Base-by-base conservation (phyloP, 768 basidiomycete genomes). In the Psilocybe cyanescens region DNA sequence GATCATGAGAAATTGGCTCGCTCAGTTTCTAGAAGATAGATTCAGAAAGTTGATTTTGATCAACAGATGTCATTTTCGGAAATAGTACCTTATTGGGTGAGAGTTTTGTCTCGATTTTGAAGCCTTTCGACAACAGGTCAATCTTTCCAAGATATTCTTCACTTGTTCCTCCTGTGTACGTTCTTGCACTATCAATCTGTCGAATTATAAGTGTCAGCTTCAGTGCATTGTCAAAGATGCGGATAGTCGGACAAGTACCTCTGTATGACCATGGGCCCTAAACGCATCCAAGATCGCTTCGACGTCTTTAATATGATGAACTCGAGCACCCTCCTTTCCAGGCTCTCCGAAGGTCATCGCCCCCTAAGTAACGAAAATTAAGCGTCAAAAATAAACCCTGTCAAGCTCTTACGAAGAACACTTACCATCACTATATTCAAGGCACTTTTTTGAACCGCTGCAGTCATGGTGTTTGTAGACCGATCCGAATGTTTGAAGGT, bases 31-130 rank as follows among this genome's bases (percentile, higher is more conserved):
- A n/a, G 14, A n/a, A 24, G 3, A 12, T 30, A 14, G 24, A 24
- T 24, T 24, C 24, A 24, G n/a, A 19, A 49, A 29, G 4, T 28
- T 44, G 8, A 41, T 6, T 54, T 7, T n/a, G 2, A 33, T 41
- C 41, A 44, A 44, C 4, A 44, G 11, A 44, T 24, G 24, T n/a
- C 11, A 37, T 33, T 24, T 8, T 48, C 9, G 29, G 30, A 30
- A 4, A 49, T 44, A 28, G 17, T 3, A 76, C 75, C 11, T 64
- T 58, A 48, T 62, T 70, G 0, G 86, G 86, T 60, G 80, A 80
- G 9, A 86, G 79, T 68, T 90, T 90, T 1, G 86, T 89, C 48
- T 87, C 86, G 46, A 89, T 73, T 58, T 79, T 78, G 35, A 88
- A 66, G 0, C 84, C 85, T 37, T 83, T 78, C 44, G 74, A 71